phyloP scores from a whole-genome alignment of 1,284 basidiomycete genomes.

The Apiotrichum akiyoshidainum region DNA sequence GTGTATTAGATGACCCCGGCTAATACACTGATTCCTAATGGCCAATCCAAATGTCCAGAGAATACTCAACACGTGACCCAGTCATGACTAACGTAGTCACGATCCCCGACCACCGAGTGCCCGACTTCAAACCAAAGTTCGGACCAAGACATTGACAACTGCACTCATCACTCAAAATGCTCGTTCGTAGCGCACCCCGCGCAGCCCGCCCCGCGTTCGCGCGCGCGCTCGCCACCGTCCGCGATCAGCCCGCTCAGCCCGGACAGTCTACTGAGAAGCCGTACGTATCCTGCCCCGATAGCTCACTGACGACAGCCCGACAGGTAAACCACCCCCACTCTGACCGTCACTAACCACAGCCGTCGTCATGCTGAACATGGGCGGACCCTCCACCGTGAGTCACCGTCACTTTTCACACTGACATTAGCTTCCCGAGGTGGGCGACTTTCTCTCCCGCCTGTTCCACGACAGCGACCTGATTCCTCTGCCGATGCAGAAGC shows the following conservation, averaged over 20 bases:
- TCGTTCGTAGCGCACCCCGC: background rate
- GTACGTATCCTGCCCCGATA: background rate
- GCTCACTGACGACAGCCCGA: conserved; percentile 11
- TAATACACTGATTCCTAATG: no score
- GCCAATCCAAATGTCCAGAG: no score
- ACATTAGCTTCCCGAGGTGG: conserved; percentile 71
- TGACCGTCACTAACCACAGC: conserved; percentile 53
- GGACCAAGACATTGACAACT: no score
- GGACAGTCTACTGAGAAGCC: conserved; percentile 6
- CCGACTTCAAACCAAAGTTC: no score
- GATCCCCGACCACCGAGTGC: no score
- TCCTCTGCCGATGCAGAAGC: conserved; percentile 85
- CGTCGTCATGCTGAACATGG: conserved; percentile 98
- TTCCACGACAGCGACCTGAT: conserved; percentile 96
- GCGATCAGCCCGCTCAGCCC: conserved; percentile 9
- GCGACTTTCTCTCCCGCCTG: conserved; percentile 86
- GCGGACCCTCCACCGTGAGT: conserved; percentile 84
- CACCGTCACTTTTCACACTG: background rate
- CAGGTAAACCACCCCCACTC: conserved; percentile 3
- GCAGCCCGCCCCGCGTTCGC: background rate
- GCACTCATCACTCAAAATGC: background rate
- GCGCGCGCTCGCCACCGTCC: conserved; percentile 14
- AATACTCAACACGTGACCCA: no score
- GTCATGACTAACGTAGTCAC: no score
- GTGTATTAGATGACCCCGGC: no score